Conservation (phyloP, 805 yeast species). For the Ogataea pignaliae region DNA sequence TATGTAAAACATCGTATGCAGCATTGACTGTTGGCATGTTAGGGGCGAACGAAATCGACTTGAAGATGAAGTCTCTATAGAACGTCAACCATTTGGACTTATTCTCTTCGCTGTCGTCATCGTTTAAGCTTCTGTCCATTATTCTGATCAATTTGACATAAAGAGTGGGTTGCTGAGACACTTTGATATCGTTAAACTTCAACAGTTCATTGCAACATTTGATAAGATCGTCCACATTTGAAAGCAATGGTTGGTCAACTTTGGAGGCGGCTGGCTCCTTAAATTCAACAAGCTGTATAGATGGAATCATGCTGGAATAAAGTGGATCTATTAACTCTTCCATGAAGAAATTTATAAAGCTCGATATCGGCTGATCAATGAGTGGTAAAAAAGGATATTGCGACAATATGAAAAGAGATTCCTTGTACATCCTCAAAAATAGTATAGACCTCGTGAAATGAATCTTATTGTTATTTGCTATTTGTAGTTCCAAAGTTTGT, state of each 20-base stretch:
- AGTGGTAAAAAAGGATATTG: constrained; percentile 58
- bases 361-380: constrained; percentile 45
- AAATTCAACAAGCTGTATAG: constrained; percentile 18
- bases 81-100: constrained; percentile 50
- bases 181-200: constrained; percentile 48
- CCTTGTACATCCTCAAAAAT: constrained; percentile 56
- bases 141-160: constrained; percentile 60
- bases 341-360: constrained; percentile 45
- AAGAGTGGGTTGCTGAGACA: constrained; percentile 45
- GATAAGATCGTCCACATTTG: constrained; percentile 40
- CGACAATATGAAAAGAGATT: constrained; percentile 54
- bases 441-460: constrained; percentile 50
- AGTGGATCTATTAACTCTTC: constrained; percentile 48
- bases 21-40: constrained; percentile 60
- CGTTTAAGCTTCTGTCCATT: constrained; percentile 37
- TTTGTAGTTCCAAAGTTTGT: constrained; percentile 12
- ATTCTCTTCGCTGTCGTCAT: constrained; percentile 17
- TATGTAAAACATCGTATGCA: constrained; percentile 47
- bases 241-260: constrained; percentile 26
- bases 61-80: constrained; percentile 62
- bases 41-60: constrained; percentile 49
- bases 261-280: constrained; percentile 20
- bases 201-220: constrained; percentile 39
- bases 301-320: constrained; percentile 24
- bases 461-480: constrained; percentile 32